phyloP scores from a whole-genome alignment of 768 basidiomycete species.

The Trametes cingulata region DNA sequence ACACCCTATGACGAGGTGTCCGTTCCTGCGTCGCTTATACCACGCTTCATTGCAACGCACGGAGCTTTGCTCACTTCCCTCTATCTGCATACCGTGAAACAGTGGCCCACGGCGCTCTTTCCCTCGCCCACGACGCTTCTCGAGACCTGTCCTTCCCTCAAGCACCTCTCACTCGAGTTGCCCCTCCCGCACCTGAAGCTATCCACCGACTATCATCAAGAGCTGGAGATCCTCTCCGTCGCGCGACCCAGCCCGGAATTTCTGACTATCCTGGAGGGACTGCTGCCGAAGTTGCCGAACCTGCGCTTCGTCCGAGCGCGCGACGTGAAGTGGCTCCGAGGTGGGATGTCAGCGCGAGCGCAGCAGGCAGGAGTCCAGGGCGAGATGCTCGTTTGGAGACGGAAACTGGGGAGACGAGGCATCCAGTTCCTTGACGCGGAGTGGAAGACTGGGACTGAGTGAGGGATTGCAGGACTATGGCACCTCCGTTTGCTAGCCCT shows the following conservation, averaged over 20 bases:
- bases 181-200: constrained; percentile 59
- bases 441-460: constrained; percentile 50
- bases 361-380: constrained; percentile 78
- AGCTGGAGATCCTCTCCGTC: constrained; percentile 68
- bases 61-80: constrained; percentile 60
- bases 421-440: constrained; percentile 70
- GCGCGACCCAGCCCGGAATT: constrained; percentile 69
- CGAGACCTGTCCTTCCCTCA: constrained; percentile 38
- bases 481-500: background rate
- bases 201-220: constrained; percentile 31
- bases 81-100: constrained; percentile 67
- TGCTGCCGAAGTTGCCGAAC: constrained; percentile 57
- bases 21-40: constrained; percentile 56
- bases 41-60: constrained; percentile 60
- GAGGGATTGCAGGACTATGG: background rate
- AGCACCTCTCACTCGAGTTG: constrained; percentile 71
- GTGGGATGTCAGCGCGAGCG: constrained; percentile 64
- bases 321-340: constrained; percentile 73
- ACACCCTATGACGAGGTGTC: constrained; percentile 75
- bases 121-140: constrained; percentile 30
- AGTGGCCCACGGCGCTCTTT: constrained; percentile 35
- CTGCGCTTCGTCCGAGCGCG: constrained; percentile 59
- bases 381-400: constrained; percentile 75
- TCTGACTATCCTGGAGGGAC: constrained; percentile 53
- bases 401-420: constrained; percentile 55